phyloP scores from a whole-genome alignment of 2,329 filamentous ascomycete genomes.

The Gyromitra esculenta region DNA sequence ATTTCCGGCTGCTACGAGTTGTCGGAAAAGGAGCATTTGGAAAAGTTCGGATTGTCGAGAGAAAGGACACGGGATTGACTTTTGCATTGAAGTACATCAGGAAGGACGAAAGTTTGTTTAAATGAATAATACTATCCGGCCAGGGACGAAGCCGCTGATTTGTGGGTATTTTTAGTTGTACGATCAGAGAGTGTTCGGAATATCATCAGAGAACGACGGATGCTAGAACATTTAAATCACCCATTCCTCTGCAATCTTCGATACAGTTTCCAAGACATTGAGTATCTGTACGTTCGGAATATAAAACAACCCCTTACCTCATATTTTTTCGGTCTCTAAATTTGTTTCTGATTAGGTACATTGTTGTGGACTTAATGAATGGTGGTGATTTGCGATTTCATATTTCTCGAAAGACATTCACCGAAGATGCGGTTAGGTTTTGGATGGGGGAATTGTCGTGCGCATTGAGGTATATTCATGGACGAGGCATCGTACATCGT shows the following conservation, averaged over 20 bases:
- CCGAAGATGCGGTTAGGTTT: constrained; percentile 93
- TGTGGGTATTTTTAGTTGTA: constrained; percentile 72
- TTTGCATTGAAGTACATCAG: constrained; percentile 98
- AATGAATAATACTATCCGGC: background rate
- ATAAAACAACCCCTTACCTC: background rate
- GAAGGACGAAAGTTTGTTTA: constrained; percentile 88
- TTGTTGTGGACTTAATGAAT: constrained; percentile 98
- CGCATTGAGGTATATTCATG: constrained; percentile 85
- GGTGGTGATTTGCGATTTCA: constrained; percentile 96
- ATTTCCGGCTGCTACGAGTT: constrained; percentile 93
- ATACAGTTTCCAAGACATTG: constrained; percentile 98
- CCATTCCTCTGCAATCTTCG: constrained; percentile 98
- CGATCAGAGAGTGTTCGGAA: constrained; percentile 97
- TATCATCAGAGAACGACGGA: constrained; percentile 94
- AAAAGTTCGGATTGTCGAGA: constrained; percentile 97
- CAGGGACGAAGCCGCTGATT: constrained; percentile 52
- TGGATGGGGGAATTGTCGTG: constrained; percentile 97
- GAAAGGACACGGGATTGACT: constrained; percentile 91
- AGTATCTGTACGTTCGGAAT: constrained; percentile 80
- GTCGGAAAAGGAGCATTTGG: constrained; percentile 98
- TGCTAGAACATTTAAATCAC: constrained; percentile 98
- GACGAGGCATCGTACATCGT: constrained; percentile 86
- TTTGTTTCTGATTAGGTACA: constrained; percentile 69
- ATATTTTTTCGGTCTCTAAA: background rate
- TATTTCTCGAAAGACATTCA: constrained; percentile 97